Evolutionary conservation across 495 filamentous ascomycete genomes (phyloP), one percentile per base, ranked within the genome.

Genomic region (Neurospora pannonica): DNA sequence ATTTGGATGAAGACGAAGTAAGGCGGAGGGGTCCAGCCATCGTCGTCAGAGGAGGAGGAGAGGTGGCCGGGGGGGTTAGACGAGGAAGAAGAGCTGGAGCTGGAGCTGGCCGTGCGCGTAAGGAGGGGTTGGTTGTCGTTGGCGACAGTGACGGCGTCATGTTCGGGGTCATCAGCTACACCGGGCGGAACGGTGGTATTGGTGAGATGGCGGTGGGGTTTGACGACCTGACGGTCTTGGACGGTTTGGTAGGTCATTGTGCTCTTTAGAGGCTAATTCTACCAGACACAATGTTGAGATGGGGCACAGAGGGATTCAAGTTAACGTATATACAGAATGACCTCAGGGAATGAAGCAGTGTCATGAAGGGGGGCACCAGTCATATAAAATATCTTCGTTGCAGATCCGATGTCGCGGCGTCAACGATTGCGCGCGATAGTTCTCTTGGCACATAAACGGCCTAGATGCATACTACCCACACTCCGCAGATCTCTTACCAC

Each of bases 1-100:
- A 82, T 76, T 75, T 86, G 80, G 40, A 86, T 85, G 82, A 81
- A 85, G n/a, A 80, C 2, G 75, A 86, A 86, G 24, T 82, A 80
- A 0, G 73, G 74, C 4, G 81, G 84, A 9, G 81, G 76, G 31
- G 76, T 76, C 83, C 83, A 85, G 11, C 69, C 76, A 6, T 79
- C 80, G 4, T 81, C 78, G 4, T 79, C 74, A 1, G 79, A 80
- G 3, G 79, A 80, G 2, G 83, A 73, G 15, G 72, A 76, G 38
- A 89, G 78, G 6, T 89, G 79, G 28, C 84, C 83, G 60, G 85
- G 80, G 7, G 79, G 71, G 77, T 86, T 6, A 62, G 28, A 62
- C 6, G 54, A 31, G 13, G 54, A 34, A 2, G 54, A 9, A 40
- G 0, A 0, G 24, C 85, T 36, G 38, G 74, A 21, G 71, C 46